Evolutionary conservation across 306 rosid species (phyloP), one percentile per base, ranked within the genome.

Genomic region (Fragaria vesca): DNA sequence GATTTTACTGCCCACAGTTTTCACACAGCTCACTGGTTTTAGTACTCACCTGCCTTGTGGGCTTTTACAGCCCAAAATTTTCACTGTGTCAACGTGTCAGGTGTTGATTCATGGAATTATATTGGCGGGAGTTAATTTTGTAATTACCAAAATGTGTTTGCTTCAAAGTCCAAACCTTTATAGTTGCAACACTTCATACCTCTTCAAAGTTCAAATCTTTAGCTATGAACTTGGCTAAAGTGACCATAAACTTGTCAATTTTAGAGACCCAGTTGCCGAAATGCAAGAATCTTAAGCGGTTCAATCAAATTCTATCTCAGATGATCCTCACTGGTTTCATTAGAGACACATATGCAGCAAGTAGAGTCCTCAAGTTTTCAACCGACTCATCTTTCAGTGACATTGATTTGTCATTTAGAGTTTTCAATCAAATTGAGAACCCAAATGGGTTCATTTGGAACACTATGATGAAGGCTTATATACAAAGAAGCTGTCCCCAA

Each of bases 391-490:
- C 76, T 73, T 81, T 82, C 63, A 13, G 88, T 74, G 89, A 83
- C 74, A 75, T 87, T 66, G 71, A 84, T 50, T 82, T 76, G 73
- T 78, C 92, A 30, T 65, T 84, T 24, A 81, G 67, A 71, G 76
- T 93, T 70, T 89, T 93, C 86, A 75, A 72, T 57, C 80, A 66
- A 72, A 84, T 93, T 40, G 87, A 85, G 81, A 82, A 83, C 81
- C 76, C 92, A 46, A 93, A 89, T 82, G 85, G 80, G 38, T 93
- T 89, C 83, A 89, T 83, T 61, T 93, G 96, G 96, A 93, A 93
- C 81, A 89, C 90, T 11, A 77, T 93, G 86, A 93, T 90, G 89
- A 93, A 89, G 32, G 80, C 96, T 3, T 87, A 83, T 46, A 79
- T 86, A 36, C 90, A 90, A 38, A 84, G 82, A 71, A 81, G 79